A percentile compares a stretch with the other conserved stretches of the same genome.
phyloP scores from a whole-genome alignment of 208 protist genomes.

The Trypanosoma congolense region DNA sequence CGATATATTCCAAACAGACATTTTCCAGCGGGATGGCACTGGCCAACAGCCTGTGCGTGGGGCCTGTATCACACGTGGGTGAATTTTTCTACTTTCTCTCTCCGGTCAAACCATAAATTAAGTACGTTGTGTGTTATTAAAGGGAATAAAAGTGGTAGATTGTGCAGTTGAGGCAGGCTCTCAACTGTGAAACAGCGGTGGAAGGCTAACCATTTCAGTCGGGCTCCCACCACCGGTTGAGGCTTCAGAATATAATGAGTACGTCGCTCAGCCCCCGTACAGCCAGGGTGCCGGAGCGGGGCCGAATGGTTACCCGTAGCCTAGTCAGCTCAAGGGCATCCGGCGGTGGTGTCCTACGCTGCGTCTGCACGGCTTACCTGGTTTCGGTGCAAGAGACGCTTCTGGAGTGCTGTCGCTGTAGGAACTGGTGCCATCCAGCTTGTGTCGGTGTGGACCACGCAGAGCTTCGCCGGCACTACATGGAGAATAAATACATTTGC shows the following conservation, averaged over 20 bases:
- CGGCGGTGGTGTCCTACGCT: constrained; percentile 59
- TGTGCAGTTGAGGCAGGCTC: too few relatives aligned
- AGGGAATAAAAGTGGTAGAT: too few relatives aligned
- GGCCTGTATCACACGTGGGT: too few relatives aligned
- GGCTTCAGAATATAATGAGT: constrained; percentile 1
- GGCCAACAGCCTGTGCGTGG: too few relatives aligned
- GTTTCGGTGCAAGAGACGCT: constrained; percentile 45
- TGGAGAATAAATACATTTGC: constrained; percentile 42
- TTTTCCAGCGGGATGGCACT: too few relatives aligned
- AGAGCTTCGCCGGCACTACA: constrained; percentile 34
- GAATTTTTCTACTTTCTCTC: too few relatives aligned
- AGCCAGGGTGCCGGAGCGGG: constrained; percentile 14
- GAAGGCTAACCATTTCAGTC: too few relatives aligned
- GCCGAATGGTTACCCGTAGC: constrained; percentile 63
- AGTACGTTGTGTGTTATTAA: too few relatives aligned
- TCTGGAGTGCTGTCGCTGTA: constrained; percentile 61
- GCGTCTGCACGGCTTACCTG: constrained; percentile 71
- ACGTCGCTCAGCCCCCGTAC: constrained; percentile 8
- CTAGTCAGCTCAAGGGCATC: constrained; percentile 32
- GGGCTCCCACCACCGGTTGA: too few relatives aligned
- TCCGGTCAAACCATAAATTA: too few relatives aligned
- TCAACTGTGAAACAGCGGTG: too few relatives aligned
- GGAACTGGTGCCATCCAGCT: constrained; percentile 69
- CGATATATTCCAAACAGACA: too few relatives aligned
- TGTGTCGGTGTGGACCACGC: constrained; percentile 69